A percentile compares a stretch with the other conserved stretches of the same genome.
These are phyloP conservation scores for Houttuynia cordata DNA, from an alignment of 164 flowering plant genomes.

Conservation along the genomic window DNA sequence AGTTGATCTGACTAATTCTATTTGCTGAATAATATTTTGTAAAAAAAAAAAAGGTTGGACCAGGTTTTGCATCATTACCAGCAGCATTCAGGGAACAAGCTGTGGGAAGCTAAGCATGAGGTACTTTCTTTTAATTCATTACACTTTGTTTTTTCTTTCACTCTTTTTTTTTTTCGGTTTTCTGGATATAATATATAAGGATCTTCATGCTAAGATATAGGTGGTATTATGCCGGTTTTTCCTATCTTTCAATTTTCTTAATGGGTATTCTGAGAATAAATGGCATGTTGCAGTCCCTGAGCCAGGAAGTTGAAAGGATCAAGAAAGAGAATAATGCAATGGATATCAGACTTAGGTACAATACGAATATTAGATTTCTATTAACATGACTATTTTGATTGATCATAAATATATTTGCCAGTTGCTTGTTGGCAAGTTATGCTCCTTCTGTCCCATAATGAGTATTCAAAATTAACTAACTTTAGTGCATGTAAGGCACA, in stretches of 20 bases:
- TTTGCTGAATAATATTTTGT: not conserved
- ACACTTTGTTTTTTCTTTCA: not conserved
- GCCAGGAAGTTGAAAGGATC: conserved; percentile 66
- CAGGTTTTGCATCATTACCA: conserved; percentile 54
- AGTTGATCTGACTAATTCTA: not conserved
- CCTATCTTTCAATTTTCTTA: not conserved
- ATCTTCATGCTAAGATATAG: not conserved
- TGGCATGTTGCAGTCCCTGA: conserved; percentile 34
- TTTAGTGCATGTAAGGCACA: not conserved
- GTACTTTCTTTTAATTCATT: conserved; percentile 16
- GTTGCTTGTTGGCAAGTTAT: not conserved
- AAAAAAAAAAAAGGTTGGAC: conserved; percentile 24
- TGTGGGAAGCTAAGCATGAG: conserved; percentile 98
- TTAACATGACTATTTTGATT: not conserved
- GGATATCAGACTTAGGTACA: conserved; percentile 74
- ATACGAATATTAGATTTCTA: conserved; percentile 5
- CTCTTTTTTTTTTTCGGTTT: not conserved
- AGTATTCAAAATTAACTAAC: not conserved
- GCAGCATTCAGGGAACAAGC: conserved; percentile 40
- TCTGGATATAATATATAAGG: not conserved
- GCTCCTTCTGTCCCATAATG: not conserved
- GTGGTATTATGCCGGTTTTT: not conserved
- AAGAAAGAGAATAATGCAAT: conserved; percentile 82
- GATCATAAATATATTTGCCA: not conserved
- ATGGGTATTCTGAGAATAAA: no score